phyloP scores from a whole-genome alignment of 2,329 filamentous ascomycete genomes.

The Bipolaris bicolor region DNA sequence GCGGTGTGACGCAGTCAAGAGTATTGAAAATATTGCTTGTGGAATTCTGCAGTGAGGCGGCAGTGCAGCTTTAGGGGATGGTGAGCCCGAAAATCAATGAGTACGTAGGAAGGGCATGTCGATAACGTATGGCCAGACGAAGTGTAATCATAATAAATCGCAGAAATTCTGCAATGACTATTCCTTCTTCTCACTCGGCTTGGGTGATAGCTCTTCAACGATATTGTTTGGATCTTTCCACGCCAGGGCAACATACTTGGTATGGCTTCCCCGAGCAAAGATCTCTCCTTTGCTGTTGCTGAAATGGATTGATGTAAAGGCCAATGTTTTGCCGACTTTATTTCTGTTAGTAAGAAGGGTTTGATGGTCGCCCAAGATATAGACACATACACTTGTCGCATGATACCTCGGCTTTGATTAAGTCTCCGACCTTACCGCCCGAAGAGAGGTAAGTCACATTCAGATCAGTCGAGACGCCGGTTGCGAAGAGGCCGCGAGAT shows the following conservation, averaged over 20 bases:
- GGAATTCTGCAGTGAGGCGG: background rate
- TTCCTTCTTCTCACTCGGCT: conserved; percentile 31
- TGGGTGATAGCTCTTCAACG: conserved; percentile 60
- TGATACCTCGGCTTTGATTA: conserved; percentile 64
- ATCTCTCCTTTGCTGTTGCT: conserved; percentile 64
- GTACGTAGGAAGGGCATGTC: background rate
- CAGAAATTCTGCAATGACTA: conserved; percentile 1
- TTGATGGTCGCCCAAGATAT: background rate
- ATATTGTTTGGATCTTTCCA: conserved; percentile 69
- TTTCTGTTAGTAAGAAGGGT: background rate
- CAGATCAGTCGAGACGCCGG: conserved; percentile 70
- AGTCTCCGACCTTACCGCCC: conserved; percentile 68
- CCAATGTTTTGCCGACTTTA: conserved; percentile 68
- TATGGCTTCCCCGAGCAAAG: conserved; percentile 70
- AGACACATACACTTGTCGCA: conserved; percentile 66
- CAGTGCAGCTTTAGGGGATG: background rate
- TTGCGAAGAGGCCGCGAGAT: conserved; percentile 68
- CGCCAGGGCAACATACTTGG: conserved; percentile 67
- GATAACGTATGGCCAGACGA: background rate
- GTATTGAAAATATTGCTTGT: background rate
- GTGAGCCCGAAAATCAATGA: background rate
- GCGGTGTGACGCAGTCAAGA: background rate
- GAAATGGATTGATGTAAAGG: conserved; percentile 68
- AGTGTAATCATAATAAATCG: background rate
- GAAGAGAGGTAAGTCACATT: conserved; percentile 70